A percentile compares a stretch with the other conserved stretches of the same genome.
These are phyloP conservation scores for Emergomyces orientalis DNA, from an alignment of 2,329 filamentous ascomycete species.

Conservation along the genomic window DNA sequence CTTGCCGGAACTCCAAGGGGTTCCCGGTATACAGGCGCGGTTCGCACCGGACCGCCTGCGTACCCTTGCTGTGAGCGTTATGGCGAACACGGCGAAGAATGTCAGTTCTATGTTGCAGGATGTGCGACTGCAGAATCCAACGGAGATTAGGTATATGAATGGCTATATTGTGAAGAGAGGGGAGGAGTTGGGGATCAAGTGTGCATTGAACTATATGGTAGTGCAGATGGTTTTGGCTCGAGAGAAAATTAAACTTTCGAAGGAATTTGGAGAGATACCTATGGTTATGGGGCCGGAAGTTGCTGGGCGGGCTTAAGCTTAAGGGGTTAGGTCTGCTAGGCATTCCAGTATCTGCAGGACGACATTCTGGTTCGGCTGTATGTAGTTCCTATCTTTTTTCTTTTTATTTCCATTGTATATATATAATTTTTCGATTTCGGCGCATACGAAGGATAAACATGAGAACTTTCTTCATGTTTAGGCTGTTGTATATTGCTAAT, in stretches of 20 bases:
- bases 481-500: background rate
- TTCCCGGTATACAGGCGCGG: constrained; percentile 51
- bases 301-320: background rate
- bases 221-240: constrained; percentile 66
- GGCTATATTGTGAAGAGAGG: constrained; percentile 75
- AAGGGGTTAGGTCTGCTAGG: background rate
- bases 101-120: constrained; percentile 60
- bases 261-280: constrained; percentile 27
- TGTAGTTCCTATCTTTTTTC: background rate
- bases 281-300: constrained; percentile 15
- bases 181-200: constrained; percentile 60
- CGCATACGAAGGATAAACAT: background rate
- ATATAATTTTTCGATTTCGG: background rate
- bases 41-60: constrained; percentile 55
- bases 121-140: constrained; percentile 51
- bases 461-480: background rate
- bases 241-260: constrained; percentile 36
- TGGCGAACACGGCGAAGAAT: constrained; percentile 46
- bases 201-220: constrained; percentile 63
- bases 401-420: background rate
- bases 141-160: constrained; percentile 77
- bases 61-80: constrained; percentile 48
- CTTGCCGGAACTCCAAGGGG: constrained; percentile 62
- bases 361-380: background rate
- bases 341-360: background rate